Percentiles rank a stretch among this genome's conserved stretches.
phyloP scores from a whole-genome alignment of 202 grass and related monocot genomes.

The Zoysia matrella region DNA sequence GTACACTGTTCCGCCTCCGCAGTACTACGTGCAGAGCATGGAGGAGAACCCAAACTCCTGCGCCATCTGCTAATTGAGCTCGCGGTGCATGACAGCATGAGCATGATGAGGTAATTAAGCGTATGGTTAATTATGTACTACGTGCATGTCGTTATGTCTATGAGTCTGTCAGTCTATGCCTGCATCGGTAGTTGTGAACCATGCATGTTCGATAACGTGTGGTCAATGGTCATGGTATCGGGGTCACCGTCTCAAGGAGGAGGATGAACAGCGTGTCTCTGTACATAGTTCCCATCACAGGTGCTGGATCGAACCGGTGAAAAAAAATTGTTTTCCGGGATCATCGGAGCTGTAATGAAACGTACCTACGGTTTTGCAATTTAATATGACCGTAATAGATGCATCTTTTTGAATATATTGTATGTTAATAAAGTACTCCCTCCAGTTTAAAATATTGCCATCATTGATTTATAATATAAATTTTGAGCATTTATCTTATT shows the following conservation, averaged over 20 bases:
- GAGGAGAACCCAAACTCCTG: conserved; percentile 89
- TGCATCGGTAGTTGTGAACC: background rate
- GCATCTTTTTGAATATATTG: background rate
- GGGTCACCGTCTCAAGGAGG: background rate
- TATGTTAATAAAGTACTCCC: background rate
- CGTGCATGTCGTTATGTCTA: background rate
- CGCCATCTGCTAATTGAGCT: conserved; percentile 55
- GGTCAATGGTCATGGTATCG: too few species aligned
- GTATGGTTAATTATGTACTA: background rate
- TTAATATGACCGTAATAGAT: background rate
- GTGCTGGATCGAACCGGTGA: too few species aligned
- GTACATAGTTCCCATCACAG: background rate
- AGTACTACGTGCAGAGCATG: conserved; percentile 70
- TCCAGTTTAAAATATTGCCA: too few species aligned
- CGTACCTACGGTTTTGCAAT: conserved; percentile 13
- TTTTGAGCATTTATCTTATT: too few species aligned
- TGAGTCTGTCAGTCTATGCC: background rate
- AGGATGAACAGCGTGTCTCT: background rate
- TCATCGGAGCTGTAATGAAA: conserved; percentile 30
- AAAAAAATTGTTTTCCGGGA: background rate
- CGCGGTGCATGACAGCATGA: background rate
- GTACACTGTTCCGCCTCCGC: background rate
- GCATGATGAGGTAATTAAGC: conserved; percentile 8
- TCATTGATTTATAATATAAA: too few species aligned
- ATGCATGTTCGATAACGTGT: background rate